Base-by-base conservation (phyloP, 129 eudicot genomes). In the Ambrosia artemisiifolia region DNA sequence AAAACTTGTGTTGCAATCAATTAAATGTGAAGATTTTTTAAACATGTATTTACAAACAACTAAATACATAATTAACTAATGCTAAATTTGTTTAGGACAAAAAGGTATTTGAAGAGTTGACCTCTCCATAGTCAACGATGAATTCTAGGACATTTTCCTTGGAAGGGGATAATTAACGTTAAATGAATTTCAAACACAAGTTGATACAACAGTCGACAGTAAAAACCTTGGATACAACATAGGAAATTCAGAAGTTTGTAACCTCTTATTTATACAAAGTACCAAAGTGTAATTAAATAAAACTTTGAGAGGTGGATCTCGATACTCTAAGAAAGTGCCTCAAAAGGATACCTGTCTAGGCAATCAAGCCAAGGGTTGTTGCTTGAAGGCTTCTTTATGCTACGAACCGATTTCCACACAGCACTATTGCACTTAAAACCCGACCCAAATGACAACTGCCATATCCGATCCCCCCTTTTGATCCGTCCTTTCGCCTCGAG, bases 401-500 rank as follows among this genome's bases (percentile, higher is more conserved):
- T 86, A 4, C 96, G 82, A 62, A 95, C 59, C 0, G 99, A 75
- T 75, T 79, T 78, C 99, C 99, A 95, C 71, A 95, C 99, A 0
- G 92, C 96, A 33, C 96, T 88, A 63, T 95, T 95, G 72, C 99
- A 95, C 60, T 95, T 95, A 38, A 95, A 86, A 5, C 99, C 99
- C 0, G 99, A 95, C n/a, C 99, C 99, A 17, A 86, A 95, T 0
- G 97, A 77, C 11, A 95, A 70, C 34, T 95, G 99, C 99, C 99
- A 95, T 10, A 95, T 71, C 11, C 99, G 89, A 14, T 95, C 95
- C 0, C 97, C 97, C 56, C 90, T 59, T 74, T 74, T 85, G 24
- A 95, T 76, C 12, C 73, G 77, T 33, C 85, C 96, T 78, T 90
- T 90, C 0, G 97, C 97, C 67, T 95, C 99, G n/a, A 95, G 75